Evolutionary conservation across 805 yeast genomes (phyloP).

Genomic region (Lipomyces chichibuensis): DNA sequence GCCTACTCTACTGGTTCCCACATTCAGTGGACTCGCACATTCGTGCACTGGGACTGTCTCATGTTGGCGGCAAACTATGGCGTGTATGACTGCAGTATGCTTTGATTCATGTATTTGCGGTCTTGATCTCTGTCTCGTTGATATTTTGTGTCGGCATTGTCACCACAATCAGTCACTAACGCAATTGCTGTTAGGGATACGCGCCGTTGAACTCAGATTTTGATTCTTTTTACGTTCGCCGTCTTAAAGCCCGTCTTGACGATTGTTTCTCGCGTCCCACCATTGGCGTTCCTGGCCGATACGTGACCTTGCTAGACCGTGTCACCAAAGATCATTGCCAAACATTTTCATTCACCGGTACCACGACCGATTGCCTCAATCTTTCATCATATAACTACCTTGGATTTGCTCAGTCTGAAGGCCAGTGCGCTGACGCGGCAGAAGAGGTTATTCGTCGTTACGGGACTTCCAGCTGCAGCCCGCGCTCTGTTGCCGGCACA

Average conservation of each 20-base stretch:
- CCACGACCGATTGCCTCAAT: conserved; percentile 76
- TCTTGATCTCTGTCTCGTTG: background rate
- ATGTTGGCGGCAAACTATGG: too few species aligned
- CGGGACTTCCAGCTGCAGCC: conserved; percentile 80
- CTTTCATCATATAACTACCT: conserved; percentile 89
- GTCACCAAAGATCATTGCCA: conserved; percentile 64
- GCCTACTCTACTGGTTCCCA: background rate
- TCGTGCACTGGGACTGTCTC: too few species aligned
- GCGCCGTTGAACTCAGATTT: conserved; percentile 96
- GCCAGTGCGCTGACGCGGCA: conserved; percentile 83
- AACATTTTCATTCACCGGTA: conserved; percentile 74
- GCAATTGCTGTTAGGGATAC: conserved; percentile 55
- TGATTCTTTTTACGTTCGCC: conserved; percentile 90
- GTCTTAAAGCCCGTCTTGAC: conserved; percentile 86
- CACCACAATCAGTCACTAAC: background rate
- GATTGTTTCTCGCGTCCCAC: conserved; percentile 96
- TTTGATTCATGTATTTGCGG: too few species aligned
- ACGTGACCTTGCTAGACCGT: conserved; percentile 79
- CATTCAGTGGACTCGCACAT: background rate
- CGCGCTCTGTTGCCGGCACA: conserved; percentile 75
- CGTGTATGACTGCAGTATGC: background rate
- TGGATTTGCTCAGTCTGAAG: conserved; percentile 95
- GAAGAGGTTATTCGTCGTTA: conserved; percentile 62
- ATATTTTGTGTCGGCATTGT: background rate
- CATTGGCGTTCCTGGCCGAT: conserved; percentile 97